Evolutionary conservation across 345 rosid genomes (phyloP).

Genomic region (Eucalyptus cloeziana): DNA sequence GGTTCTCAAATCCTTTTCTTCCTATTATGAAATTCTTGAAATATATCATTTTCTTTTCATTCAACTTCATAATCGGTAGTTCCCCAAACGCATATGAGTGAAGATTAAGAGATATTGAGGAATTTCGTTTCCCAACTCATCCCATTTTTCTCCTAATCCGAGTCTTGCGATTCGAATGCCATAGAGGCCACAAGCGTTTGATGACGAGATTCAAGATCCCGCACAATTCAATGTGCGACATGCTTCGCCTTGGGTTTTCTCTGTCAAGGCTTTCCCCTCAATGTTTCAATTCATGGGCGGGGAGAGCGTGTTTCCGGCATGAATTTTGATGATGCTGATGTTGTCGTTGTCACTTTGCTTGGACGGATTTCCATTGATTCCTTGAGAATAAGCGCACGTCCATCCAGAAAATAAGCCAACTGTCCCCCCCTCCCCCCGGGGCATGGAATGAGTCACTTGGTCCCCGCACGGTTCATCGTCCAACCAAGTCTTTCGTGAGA

Average conservation of each 20-base stretch:
- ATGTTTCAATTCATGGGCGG: neutral
- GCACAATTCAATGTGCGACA: neutral
- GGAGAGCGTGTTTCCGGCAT: neutral
- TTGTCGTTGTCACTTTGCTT: neutral
- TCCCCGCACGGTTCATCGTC: neutral
- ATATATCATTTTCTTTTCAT: neutral
- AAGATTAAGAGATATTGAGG: neutral
- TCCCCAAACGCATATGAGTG: rapidly evolving
- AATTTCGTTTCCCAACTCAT: neutral
- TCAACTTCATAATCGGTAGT: neutral
- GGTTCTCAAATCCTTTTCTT: neutral
- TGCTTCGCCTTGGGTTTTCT: neutral
- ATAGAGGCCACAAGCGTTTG: neutral
- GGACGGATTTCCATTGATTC: neutral
- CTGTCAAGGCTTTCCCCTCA: neutral
- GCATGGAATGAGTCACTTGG: neutral
- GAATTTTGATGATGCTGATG: neutral
- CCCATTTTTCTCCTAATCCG: neutral
- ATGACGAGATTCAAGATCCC: neutral
- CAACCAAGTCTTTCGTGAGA: neutral
- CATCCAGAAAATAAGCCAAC: neutral
- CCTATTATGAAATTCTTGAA: neutral
- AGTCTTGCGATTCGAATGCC: neutral
- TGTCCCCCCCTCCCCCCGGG: neutral
- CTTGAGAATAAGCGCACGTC: neutral